Evolutionary conservation across 1,284 basidiomycete species (phyloP).

Genomic region (Mixia osmundae): DNA sequence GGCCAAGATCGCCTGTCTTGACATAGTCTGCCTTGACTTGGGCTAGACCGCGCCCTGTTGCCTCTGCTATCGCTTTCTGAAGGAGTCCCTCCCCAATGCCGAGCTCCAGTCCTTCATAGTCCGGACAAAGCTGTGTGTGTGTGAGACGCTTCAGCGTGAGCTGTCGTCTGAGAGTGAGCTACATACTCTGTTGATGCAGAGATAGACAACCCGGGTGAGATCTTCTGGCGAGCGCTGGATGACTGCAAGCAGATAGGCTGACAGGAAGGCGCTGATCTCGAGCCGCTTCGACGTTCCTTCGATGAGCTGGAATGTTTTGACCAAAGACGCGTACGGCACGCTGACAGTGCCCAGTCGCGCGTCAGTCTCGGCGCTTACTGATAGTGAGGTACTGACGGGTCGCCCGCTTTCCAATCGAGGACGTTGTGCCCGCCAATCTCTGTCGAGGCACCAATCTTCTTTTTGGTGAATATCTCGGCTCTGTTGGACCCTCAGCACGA

Average conservation of each 20-base stretch:
- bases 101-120: conserved; percentile 85
- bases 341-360: conserved; percentile 25
- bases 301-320: conserved; percentile 68
- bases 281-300: conserved; percentile 89
- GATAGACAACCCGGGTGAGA: conserved; percentile 70
- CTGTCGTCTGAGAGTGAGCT: not conserved
- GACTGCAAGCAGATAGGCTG: conserved; percentile 66
- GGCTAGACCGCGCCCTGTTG: conserved; percentile 60
- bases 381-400: conserved; percentile 36
- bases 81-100: conserved; percentile 90
- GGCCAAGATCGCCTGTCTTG: conserved; percentile 79
- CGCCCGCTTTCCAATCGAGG: conserved; percentile 56
- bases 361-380: not conserved
- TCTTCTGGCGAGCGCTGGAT: conserved; percentile 55
- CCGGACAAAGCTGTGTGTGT: conserved; percentile 50
- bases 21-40: conserved; percentile 80
- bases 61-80: conserved; percentile 85
- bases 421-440: conserved; percentile 23
- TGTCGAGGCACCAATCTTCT: conserved; percentile 46
- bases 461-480: conserved; percentile 39
- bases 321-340: conserved; percentile 78
- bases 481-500: conserved; percentile 23
- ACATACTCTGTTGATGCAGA: conserved; percentile 84
- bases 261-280: conserved; percentile 74
- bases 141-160: too few relatives aligned